These are phyloP conservation scores for Neurospora tetraspora DNA, from an alignment of 495 filamentous ascomycete genomes.

Conservation along the genomic window DNA sequence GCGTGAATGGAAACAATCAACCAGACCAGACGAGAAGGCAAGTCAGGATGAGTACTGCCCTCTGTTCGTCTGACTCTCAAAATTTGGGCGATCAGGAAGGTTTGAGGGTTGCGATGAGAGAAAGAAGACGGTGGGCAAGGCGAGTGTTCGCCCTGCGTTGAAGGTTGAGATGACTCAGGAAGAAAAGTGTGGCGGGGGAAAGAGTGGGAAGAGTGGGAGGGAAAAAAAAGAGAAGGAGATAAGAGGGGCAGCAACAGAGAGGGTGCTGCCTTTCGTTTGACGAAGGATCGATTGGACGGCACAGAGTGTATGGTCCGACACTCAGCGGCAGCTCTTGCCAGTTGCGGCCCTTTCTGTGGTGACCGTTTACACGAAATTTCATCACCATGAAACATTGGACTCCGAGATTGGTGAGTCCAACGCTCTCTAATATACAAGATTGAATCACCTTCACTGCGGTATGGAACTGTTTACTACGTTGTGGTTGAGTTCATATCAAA, in stretches of 20 bases:
- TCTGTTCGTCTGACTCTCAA: neutral
- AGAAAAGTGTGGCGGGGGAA: neutral
- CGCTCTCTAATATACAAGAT: neutral
- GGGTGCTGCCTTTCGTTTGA: neutral
- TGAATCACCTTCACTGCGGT: neutral
- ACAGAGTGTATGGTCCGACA: neutral
- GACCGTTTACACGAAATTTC: neutral
- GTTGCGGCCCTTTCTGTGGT: neutral
- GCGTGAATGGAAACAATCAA: neutral
- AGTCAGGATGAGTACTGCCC: neutral
- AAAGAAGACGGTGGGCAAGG: neutral
- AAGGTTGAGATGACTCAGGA: neutral
- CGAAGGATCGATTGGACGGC: neutral
- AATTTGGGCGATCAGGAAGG: too few species aligned
- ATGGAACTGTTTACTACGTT: neutral
- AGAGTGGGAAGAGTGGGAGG: neutral
- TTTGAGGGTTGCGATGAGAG: neutral
- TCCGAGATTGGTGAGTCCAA: neutral
- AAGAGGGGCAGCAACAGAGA: neutral
- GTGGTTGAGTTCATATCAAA: neutral
- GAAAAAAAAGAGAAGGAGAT: neutral
- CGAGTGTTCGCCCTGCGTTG: slow-evolving; percentile 1
- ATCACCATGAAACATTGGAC: neutral
- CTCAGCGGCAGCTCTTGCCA: neutral
- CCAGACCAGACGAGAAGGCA: neutral